Evolutionary conservation across 2,329 filamentous ascomycete species (phyloP).

Genomic region (Ceratocystis eucalypticola): DNA sequence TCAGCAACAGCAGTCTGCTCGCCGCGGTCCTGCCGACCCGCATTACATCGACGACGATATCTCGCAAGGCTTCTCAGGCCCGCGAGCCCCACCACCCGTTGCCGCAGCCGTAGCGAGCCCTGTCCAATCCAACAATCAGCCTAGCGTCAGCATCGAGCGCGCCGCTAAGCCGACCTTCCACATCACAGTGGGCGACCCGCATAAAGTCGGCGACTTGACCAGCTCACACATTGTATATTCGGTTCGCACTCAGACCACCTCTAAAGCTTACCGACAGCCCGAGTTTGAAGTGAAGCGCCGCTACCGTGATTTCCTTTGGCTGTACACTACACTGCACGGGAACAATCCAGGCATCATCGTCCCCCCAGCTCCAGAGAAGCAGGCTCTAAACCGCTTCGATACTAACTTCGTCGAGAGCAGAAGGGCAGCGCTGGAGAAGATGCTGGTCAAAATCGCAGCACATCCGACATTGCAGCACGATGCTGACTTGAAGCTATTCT

Average conservation of each 20-base stretch:
- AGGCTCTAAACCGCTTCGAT: slow-evolving; percentile 91
- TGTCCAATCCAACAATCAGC: slow-evolving; percentile 42
- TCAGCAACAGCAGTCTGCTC: slow-evolving; percentile 27
- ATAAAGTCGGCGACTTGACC: slow-evolving; percentile 93
- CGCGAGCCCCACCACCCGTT: slow-evolving; percentile 54
- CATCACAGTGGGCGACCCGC: slow-evolving; percentile 87
- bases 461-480: slow-evolving; percentile 89
- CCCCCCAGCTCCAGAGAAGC: slow-evolving; percentile 92
- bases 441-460: slow-evolving; percentile 89
- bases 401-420: slow-evolving; percentile 91
- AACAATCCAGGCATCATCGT: slow-evolving; percentile 94
- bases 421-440: slow-evolving; percentile 82
- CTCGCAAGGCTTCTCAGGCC: slow-evolving; percentile 29
- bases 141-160: slow-evolving; percentile 83
- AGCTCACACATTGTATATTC: slow-evolving; percentile 97
- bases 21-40: slow-evolving; percentile 37
- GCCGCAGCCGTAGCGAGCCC: slow-evolving; percentile 42
- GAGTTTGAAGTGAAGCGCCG: slow-evolving; percentile 89
- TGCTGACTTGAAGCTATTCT: slow-evolving; percentile 83
- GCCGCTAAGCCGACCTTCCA: slow-evolving; percentile 83
- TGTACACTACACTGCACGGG: slow-evolving; percentile 85
- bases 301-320: slow-evolving; percentile 94
- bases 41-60: slow-evolving; percentile 48
- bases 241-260: slow-evolving; percentile 85
- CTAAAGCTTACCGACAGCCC: slow-evolving; percentile 83